These are phyloP conservation scores for Pythium sp. DNA, from an alignment of 352 stramenopile genomes.

Conservation along the genomic window DNA sequence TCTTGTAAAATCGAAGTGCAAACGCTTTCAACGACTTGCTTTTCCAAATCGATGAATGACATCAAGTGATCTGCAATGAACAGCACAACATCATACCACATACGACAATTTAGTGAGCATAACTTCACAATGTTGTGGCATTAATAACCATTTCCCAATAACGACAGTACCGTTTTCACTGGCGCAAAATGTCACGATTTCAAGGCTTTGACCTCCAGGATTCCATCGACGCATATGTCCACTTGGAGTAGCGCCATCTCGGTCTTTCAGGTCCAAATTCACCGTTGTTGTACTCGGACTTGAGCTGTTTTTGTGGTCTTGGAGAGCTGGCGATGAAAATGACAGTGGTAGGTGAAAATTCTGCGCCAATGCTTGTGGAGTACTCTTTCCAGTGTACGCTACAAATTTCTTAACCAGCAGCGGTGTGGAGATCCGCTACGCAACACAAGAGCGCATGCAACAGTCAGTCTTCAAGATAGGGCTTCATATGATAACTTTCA, in stretches of 20 bases:
- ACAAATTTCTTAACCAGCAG: conserved; percentile 9
- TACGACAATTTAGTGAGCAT: too few species aligned
- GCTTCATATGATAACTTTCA: not conserved
- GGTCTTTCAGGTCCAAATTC: too few species aligned
- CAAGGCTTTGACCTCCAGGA: conserved; percentile 10
- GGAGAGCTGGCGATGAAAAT: not conserved
- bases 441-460: not conserved
- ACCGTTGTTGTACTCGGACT: too few species aligned
- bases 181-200: not conserved
- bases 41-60: conserved; percentile 36
- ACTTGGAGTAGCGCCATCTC: not conserved
- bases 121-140: too few species aligned
- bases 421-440: conserved; percentile 7
- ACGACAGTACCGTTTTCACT: not conserved
- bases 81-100: not conserved
- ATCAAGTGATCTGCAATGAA: conserved; percentile 27
- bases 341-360: not conserved
- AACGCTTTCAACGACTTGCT: conserved; percentile 28
- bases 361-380: not conserved
- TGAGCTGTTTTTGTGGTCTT: not conserved
- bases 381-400: conserved; percentile 7
- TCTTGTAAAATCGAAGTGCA: conserved; percentile 19
- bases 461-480: not conserved
- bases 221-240: conserved; percentile 4
- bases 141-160: not conserved